Evolutionary conservation across 2,329 filamentous ascomycete genomes (phyloP), one percentile per base, ranked within the genome.

Genomic region (Fusarium zealandicum): DNA sequence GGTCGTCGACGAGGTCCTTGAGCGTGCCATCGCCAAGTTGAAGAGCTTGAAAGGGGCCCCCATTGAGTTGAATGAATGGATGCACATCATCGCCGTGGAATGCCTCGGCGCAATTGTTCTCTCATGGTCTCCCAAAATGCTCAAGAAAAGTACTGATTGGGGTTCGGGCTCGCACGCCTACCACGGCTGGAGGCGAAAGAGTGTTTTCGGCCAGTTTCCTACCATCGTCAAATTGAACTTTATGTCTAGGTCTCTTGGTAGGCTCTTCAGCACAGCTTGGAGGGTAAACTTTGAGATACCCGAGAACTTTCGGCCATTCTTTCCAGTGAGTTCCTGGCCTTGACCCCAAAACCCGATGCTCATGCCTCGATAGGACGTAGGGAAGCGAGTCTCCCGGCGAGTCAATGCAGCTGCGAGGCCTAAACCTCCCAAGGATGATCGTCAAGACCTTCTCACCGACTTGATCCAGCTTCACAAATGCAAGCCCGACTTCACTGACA

Each of bases 51-150:
- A 72, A 1, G 78, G 78, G 0, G 61, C 66, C 2, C 71, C 76
- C 22, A 63, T 83, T 4, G 78, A 82, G 50, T 63, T 83, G 14
- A 79, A 78, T 43, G 77, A 81, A 47, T 83, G 81, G 81, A 83
- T 83, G 80, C 81, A 83, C 66, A 82, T 83, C 50, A 71, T 82
- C 14, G 76, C 75, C 1, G 79, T 83, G 25, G 81, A 83, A 56
- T 81, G 77, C 17, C 75, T 83, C 3, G 76, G 78, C 1, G 79
- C 79, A 1, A 67, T 76, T 2, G 80, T 82, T 1, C 68, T 83
- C 1, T 79, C 78, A 0, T 83, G 81, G 81, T 82, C 80, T 0
- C 81, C 81, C 0, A 76, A 78, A 0, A 76, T 81, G 59, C 66
- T 82, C 9, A 70, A 71, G 8, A 69, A 70, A 17, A 72, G 71